phyloP scores from a whole-genome alignment of 257 asterid species.

The Phtheirospermum japonicum region DNA sequence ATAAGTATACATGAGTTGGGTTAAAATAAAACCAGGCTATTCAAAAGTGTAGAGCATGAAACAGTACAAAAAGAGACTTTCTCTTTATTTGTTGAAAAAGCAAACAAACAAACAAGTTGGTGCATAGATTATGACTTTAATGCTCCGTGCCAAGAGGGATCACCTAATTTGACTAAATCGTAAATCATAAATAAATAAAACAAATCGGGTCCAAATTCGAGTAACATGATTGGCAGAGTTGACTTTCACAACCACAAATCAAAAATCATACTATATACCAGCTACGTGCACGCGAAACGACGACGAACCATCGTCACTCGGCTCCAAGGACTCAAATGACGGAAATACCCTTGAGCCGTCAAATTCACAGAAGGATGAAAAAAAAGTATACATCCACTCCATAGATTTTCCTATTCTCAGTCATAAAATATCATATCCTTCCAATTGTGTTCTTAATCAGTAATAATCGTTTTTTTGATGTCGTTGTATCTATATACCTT shows the following conservation, averaged over 20 bases:
- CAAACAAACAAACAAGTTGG: background rate
- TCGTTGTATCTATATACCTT: too few species aligned
- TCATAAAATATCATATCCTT: background rate
- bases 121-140: background rate
- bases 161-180: background rate
- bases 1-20: too few species aligned
- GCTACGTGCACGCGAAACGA: background rate
- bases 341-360: constrained; percentile 18
- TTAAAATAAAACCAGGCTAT: too few species aligned
- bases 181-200: background rate
- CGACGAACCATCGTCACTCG: background rate
- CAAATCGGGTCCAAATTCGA: background rate
- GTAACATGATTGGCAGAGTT: constrained; percentile 11
- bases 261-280: background rate
- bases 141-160: background rate
- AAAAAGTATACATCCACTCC: background rate
- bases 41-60: too few species aligned
- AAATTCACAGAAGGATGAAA: background rate
- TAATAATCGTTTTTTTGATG: too few species aligned
- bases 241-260: background rate
- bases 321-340: constrained; percentile 19
- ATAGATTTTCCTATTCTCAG: background rate
- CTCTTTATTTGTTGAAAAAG: too few species aligned
- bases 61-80: too few species aligned
- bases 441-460: too few species aligned